A percentile compares a stretch with the other conserved stretches of the same genome.
Evolutionary conservation across 179 eudicot species (phyloP).

Genomic region (Drosera spatulata): DNA sequence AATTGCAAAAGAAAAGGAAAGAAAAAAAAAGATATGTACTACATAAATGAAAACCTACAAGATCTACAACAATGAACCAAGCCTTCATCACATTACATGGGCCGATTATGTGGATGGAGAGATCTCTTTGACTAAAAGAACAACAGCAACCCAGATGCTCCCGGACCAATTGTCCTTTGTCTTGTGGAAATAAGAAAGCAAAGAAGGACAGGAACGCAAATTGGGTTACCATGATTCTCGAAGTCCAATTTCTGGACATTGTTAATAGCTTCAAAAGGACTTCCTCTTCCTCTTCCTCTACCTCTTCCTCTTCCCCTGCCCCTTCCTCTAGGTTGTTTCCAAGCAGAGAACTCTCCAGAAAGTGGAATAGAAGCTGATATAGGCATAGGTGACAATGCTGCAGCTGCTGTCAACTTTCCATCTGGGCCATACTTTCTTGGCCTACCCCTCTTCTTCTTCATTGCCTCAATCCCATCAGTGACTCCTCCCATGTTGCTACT

Average conservation of each 20-base stretch:
- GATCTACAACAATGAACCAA: too few relatives aligned
- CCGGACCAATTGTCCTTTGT: too few relatives aligned
- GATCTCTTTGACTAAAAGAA: too few relatives aligned
- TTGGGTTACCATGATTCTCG: slow-evolving; percentile 41
- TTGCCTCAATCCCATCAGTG: slow-evolving; percentile 1
- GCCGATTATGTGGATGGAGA: too few relatives aligned
- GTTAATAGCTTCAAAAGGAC: slow-evolving; percentile 39
- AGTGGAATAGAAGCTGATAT: slow-evolving; percentile 90
- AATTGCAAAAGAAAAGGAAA: too few relatives aligned
- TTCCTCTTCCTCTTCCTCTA: neutral
- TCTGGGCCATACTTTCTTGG: slow-evolving; percentile 84
- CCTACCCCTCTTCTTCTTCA: slow-evolving; percentile 76
- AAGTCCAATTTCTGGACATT: slow-evolving; percentile 54
- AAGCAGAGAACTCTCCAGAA: slow-evolving; percentile 54
- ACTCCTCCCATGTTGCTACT: slow-evolving; percentile 11
- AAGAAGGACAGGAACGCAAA: too few relatives aligned
- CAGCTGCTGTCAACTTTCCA: slow-evolving; percentile 37
- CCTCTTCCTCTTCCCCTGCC: too few relatives aligned
- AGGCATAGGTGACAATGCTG: slow-evolving; percentile 68
- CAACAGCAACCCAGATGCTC: too few relatives aligned
- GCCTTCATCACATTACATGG: too few relatives aligned
- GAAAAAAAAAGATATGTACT: too few relatives aligned
- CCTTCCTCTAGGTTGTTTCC: slow-evolving; percentile 42
- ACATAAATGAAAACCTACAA: too few relatives aligned
- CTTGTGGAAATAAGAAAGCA: too few relatives aligned